Evolutionary conservation across 352 stramenopile species (phyloP), one percentile per base, ranked within the genome.

Genomic region (Phytophthora pisi): DNA sequence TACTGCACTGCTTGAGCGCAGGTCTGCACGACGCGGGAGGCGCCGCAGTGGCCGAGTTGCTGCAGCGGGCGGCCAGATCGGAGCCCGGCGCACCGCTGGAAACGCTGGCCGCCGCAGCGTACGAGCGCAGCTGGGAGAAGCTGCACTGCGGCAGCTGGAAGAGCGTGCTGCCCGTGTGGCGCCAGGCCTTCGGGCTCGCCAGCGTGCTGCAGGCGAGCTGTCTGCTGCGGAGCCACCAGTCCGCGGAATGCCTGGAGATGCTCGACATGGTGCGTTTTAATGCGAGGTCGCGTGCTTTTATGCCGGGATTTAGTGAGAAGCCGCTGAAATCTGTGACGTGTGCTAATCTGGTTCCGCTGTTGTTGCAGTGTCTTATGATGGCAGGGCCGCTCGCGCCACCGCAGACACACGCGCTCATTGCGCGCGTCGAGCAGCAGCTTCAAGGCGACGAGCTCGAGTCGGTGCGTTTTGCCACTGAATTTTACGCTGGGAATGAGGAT

Each of bases 141-240:
- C 63, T 95, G 49, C 87, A 95, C 69, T 88, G 80, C 46, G 87
- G 82, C 4, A 81, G 66, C 60, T 95, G 87, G 87, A 91, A 92
- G 55, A 70, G 66, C 40, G 67, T 95, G 8, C 55, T 66, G 8
- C 43, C 64, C 6, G 74, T 82, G 49, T 95, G 84, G 85, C 79
- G 84, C 4, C 61, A 88, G 49, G 73, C 81, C 26, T 95, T 92
- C 60, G 87, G 77, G 1, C 47, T 69, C 31, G 84, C 87, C 7
- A 75, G 74, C 24, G 57, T 92, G 20, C 36, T 93, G 36, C 75
- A 85, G 45, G 86, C 88, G 47, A 24, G 42, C 42, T 82, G 66
- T 59, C 50, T 88, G 23, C 50, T 75, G 4, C 43, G 36, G 2
- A 57, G 70, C n/a, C 36, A 69, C 18, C 43, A 72, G 10, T 64